Base-by-base conservation (phyloP, 805 yeast species). In the Lipomyces starkeyi region DNA sequence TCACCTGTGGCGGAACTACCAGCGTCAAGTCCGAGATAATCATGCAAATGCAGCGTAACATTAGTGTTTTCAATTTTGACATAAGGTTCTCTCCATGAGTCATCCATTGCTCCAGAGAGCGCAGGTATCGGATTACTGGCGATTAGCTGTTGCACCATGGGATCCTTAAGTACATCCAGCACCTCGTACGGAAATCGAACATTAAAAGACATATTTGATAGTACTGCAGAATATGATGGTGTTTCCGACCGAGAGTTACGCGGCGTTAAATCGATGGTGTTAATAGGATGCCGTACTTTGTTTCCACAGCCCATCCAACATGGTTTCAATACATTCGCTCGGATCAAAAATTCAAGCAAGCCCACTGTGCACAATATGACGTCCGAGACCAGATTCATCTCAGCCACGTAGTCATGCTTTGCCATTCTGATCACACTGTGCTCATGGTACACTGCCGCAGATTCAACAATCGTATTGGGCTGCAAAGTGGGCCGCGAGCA, bases 271-370 rank as follows among this genome's bases (percentile, higher is more conserved):
- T 25, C n/a, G 14, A 25, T 25, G 34, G 27, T 14, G 56, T 53
- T 25, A 17, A 53, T 22, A 9, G 59, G 17, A 37, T 20, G 13
- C 13, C n/a, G 27, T 17, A 13, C 29, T 58, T 22, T 13, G 29
- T 37, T 13, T 20, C 32, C 22, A 20, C 9, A 14, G 17, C 37
- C 35, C 20, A 20, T 13, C 37, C 58, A 17, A 53, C 59, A 52
- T 37, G 27, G 8, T 20, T 40, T 40, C n/a, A 58, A 27, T 14
- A 43, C 6, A 17, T 34, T 9, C 3, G 34, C 53, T n/a, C 53
- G 49, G 54, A 58, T 58, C 25, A 58, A n/a, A 27, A 58, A 58
- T 17, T 58, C 61, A 8, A 58, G 61, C 4, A 58, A 40, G 6
- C 53, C 53, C 22, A 58, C 29, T 22, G 61, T 40, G 53, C 61